A percentile compares a stretch with the other conserved stretches of the same genome.
Evolutionary conservation across 1,284 basidiomycete genomes (phyloP).

Genomic region (Sanguinoderma infundibulare): DNA sequence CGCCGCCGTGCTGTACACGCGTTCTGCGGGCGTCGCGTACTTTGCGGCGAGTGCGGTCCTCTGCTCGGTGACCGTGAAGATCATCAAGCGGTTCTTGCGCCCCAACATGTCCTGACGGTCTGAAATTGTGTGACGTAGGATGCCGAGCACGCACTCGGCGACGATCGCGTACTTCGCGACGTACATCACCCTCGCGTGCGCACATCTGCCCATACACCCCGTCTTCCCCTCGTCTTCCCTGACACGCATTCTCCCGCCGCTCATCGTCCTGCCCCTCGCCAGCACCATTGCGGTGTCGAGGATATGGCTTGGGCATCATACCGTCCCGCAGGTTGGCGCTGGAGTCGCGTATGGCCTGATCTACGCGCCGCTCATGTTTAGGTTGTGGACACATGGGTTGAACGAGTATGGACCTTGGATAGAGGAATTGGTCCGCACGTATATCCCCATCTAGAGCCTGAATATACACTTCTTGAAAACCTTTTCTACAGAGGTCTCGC

Average conservation of each 20-base stretch:
- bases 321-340: conserved; percentile 72
- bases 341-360: conserved; percentile 64
- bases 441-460: not conserved
- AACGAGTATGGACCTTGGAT: conserved; percentile 30
- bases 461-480: not conserved
- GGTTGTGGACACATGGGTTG: conserved; percentile 50
- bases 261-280: conserved; percentile 60
- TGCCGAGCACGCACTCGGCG: conserved; percentile 90
- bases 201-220: conserved; percentile 55
- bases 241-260: conserved; percentile 44
- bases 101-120: no score
- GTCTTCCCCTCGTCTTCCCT: conserved; percentile 41
- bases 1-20: conserved; percentile 7
- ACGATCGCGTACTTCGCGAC: conserved; percentile 73
- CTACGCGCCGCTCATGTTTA: conserved; percentile 66
- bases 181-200: conserved; percentile 67
- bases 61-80: conserved; percentile 70
- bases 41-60: conserved; percentile 68
- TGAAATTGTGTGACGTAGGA: conserved; percentile 50
- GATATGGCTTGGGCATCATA: conserved; percentile 85
- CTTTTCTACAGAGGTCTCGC: no score
- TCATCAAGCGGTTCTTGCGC: conserved; percentile 67
- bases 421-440: conserved; percentile 11
- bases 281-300: conserved; percentile 65
- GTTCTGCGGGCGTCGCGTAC: conserved; percentile 47